These are phyloP conservation scores for Leccinum solheimii DNA, from an alignment of 1,284 basidiomycete genomes.

Conservation along the genomic window DNA sequence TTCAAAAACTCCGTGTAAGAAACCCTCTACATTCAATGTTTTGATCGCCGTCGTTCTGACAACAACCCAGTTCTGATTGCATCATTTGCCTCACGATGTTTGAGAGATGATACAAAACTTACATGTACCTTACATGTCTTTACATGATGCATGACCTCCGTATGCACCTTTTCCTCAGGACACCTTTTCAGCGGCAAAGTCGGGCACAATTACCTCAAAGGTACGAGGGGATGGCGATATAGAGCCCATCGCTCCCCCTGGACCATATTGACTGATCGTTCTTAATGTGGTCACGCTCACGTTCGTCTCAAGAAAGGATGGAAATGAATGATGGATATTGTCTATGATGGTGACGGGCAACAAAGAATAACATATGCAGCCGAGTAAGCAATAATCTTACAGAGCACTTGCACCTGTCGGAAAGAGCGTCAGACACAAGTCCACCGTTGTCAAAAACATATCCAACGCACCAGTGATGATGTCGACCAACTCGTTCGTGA, in stretches of 20 bases:
- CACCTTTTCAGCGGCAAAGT: not conserved
- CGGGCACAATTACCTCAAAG: not conserved
- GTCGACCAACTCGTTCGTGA: constrained; percentile 94
- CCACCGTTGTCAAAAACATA: not conserved
- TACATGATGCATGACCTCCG: constrained; percentile 27
- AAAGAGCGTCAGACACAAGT: not conserved
- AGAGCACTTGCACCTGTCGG: constrained; percentile 45
- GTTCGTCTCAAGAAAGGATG: not conserved
- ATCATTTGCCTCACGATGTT: constrained; percentile 11
- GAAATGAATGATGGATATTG: constrained; percentile 22
- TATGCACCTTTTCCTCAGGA: constrained; percentile 16
- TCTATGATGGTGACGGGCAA: constrained; percentile 25
- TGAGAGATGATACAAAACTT: constrained; percentile 28
- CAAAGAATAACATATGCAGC: constrained; percentile 14
- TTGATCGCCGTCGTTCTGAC: not conserved
- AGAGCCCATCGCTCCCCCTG: not conserved
- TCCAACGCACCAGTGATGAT: constrained; percentile 79
- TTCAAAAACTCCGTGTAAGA: constrained; percentile 76
- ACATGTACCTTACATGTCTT: constrained; percentile 34
- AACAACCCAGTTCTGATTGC: constrained; percentile 30
- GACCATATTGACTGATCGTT: not conserved
- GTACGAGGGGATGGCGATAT: not conserved
- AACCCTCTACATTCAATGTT: not conserved
- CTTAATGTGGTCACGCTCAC: constrained; percentile 1
- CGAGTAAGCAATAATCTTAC: constrained; percentile 28